Evolutionary conservation across 371 early-diverging fungal genomes (phyloP).

Genomic region (Neoconidiobolus thromboides): DNA sequence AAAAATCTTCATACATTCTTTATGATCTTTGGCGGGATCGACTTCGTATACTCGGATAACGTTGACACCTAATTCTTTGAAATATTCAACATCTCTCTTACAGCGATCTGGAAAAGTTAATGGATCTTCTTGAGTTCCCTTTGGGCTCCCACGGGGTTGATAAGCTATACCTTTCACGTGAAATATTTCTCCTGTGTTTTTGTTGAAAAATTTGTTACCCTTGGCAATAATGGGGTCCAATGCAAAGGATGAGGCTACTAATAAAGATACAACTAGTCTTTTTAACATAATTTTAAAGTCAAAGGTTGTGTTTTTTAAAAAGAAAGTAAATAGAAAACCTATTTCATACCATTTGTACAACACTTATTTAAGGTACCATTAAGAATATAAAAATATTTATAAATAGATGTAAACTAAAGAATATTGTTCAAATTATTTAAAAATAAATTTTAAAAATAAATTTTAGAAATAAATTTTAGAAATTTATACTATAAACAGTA

Average conservation of each 20-base stretch:
- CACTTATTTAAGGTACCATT: no score
- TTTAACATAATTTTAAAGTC: no score
- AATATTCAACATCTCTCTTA: slow-evolving; percentile 37
- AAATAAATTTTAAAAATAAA: no score
- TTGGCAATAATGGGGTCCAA: slow-evolving; percentile 41
- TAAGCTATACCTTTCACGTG: slow-evolving; percentile 63
- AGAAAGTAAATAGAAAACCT: no score
- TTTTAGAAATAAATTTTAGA: no score
- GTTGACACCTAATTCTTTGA: slow-evolving; percentile 51
- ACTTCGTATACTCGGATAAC: slow-evolving; percentile 58
- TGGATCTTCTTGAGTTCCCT: slow-evolving; percentile 32
- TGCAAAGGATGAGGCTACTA: neutral
- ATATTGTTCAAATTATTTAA: no score
- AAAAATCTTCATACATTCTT: slow-evolving; percentile 51
- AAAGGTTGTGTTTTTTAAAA: no score
- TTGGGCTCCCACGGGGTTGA: slow-evolving; percentile 32
- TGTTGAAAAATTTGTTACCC: slow-evolving; percentile 52
- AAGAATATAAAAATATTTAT: no score
- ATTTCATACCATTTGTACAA: no score
- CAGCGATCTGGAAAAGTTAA: slow-evolving; percentile 36
- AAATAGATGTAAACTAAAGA: no score
- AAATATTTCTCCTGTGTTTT: slow-evolving; percentile 49
- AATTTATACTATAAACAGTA: no score
- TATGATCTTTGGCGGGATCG: slow-evolving; percentile 36
- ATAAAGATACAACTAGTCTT: neutral